Percentiles rank a stretch among this genome's conserved stretches.
Evolutionary conservation across 441 rosid species (phyloP).

Genomic region (Biscutella laevigata): DNA sequence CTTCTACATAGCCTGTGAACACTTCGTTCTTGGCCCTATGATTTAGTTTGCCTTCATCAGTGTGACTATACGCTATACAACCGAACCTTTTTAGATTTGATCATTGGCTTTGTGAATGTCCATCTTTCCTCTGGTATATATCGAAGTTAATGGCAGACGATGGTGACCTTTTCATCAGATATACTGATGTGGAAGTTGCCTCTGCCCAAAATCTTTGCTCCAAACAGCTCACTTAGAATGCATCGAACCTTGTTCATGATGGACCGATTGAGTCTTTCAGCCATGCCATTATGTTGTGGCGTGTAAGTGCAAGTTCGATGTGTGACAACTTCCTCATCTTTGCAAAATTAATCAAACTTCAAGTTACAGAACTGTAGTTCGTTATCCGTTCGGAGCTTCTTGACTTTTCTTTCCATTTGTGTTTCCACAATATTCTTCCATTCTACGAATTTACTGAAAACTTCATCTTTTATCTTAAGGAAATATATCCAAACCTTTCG

Average conservation of each 20-base stretch:
- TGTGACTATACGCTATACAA: background rate
- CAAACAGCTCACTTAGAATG: background rate
- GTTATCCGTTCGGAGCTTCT: background rate
- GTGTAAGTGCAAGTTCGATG: background rate
- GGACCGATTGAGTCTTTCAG: background rate
- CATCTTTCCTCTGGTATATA: background rate
- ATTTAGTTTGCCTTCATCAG: background rate
- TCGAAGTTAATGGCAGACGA: background rate
- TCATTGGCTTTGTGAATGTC: background rate
- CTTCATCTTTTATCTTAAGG: background rate
- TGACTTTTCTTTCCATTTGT: background rate
- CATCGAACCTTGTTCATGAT: background rate
- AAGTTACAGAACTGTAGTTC: background rate
- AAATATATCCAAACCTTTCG: background rate
- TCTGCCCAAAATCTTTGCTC: background rate
- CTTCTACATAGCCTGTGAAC: no score
- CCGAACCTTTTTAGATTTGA: background rate
- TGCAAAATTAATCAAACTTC: background rate
- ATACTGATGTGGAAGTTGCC: background rate
- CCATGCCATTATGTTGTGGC: background rate
- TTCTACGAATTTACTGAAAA: background rate
- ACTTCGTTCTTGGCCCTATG: background rate
- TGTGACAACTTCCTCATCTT: background rate
- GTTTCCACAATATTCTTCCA: background rate
- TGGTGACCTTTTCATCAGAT: background rate